Base-by-base conservation (phyloP, 2,329 filamentous ascomycete species). In the Paraphoma chrysanthemicola region DNA sequence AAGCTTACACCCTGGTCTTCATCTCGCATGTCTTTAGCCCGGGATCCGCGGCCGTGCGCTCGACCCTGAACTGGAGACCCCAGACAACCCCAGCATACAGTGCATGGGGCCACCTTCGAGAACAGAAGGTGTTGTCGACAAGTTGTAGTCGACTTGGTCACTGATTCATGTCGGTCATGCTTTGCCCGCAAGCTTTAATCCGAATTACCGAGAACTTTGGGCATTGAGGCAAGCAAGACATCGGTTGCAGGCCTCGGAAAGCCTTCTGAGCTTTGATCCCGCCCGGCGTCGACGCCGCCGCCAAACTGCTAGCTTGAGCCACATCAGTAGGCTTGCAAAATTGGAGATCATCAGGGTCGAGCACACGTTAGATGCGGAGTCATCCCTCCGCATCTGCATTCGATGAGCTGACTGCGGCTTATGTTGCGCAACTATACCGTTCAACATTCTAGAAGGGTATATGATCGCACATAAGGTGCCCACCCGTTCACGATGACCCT, bases 21-120 rank as follows among this genome's bases (percentile, higher is more conserved):
- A 61, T 53, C 60, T 62, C 54, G 62, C 62, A 61, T 61, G 48
- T 30, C 48, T 52, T 54, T 60, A 57, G 51, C 57, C 62, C 59
- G 53, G 56, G 51, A 45, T 62, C 33, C 49, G 53, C 30, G 44
- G 31, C 50, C 57, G 57, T 54, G 53, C 51, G n/a, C 38, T 4
- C 14, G 16, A 30, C 28, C 30, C 33, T 42, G n/a, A 14, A 41
- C 38, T 30, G 38, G 44, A 44, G 28, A 57, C 46, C 54, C 54
- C 46, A 53, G 50, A 52, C 45, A 30, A 50, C 12, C 36, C 44
- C 44, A 31, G 16, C 39, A 18, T 17, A 43, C 18, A 36, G 39
- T 23, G 50, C 49, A 51, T 45, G 9, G 44, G 29, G 14, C 9
- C 33, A 36, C 10, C 33, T 36, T 36, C 33, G 33, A 36, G 33